A percentile compares a stretch with the other conserved stretches of the same genome.
phyloP scores from a whole-genome alignment of 139 green algal species.

The Zygnema cylindricum region DNA sequence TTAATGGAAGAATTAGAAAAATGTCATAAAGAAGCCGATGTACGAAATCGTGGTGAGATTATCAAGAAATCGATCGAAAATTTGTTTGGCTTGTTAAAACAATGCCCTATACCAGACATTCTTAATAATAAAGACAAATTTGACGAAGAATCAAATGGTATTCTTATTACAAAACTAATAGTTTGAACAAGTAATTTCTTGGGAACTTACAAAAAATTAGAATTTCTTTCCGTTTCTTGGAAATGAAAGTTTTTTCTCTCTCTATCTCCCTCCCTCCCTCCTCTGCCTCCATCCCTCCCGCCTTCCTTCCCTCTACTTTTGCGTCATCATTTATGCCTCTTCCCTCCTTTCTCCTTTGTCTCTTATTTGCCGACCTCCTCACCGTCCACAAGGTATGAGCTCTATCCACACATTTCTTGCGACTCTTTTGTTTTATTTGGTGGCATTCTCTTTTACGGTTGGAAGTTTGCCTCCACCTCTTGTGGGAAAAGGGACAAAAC shows the following conservation, averaged over 20 bases:
- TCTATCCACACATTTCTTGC: constrained; percentile 9
- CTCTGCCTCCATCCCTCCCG: background rate
- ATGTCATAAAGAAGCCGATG: background rate
- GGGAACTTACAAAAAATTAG: background rate
- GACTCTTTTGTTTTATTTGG: constrained; percentile 1
- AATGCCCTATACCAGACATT: background rate
- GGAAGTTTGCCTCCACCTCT: constrained; percentile 27
- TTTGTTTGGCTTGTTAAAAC: background rate
- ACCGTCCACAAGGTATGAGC: constrained; percentile 48
- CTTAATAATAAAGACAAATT: background rate
- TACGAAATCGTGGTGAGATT: background rate
- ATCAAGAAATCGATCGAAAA: background rate
- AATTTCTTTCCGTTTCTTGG: background rate
- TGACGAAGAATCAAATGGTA: background rate
- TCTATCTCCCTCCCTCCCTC: background rate
- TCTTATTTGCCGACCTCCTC: constrained; percentile 33
- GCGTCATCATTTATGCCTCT: background rate
- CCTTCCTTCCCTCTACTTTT: background rate
- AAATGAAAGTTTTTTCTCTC: background rate
- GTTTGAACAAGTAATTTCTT: background rate
- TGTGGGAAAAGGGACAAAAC: background rate
- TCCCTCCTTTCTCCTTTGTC: background rate
- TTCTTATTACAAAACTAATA: background rate
- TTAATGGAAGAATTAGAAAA: background rate
- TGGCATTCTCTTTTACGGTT: constrained; percentile 22